Conservation (phyloP, 2,329 filamentous ascomycete genomes). For the Cryphonectria carpinicola region DNA sequence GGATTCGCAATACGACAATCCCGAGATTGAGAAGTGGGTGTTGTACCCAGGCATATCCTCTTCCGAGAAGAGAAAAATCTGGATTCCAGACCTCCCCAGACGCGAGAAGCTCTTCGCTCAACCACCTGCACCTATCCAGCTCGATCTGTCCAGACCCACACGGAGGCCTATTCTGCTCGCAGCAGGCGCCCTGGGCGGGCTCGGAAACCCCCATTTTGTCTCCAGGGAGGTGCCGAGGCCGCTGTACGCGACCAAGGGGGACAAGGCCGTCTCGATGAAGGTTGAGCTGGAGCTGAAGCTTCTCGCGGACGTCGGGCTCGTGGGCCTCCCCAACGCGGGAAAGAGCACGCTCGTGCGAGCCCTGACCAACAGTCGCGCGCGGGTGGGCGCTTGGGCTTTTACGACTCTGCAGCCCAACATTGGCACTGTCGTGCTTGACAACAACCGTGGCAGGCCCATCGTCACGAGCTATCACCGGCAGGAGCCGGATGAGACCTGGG, state of each 20-base stretch:
- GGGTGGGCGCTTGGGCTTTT: conserved; percentile 94
- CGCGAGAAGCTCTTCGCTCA: conserved; percentile 65
- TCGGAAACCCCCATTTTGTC: conserved; percentile 93
- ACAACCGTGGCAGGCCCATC: conserved; percentile 75
- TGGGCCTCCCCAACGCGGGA: conserved; percentile 93
- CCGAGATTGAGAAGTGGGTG: conserved; percentile 75
- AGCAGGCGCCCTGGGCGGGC: conserved; percentile 83
- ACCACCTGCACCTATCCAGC: conserved; percentile 71
- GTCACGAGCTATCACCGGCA: conserved; percentile 44
- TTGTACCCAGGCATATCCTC: conserved; percentile 79
- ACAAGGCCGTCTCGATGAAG: conserved; percentile 75
- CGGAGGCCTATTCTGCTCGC: conserved; percentile 83
- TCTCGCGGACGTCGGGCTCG: conserved; percentile 90
- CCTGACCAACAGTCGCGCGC: conserved; percentile 83
- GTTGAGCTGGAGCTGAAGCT: conserved; percentile 92
- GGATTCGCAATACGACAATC: conserved; percentile 47
- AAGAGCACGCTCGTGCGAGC: conserved; percentile 91
- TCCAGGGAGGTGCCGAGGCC: conserved; percentile 75
- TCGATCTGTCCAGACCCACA: conserved; percentile 78
- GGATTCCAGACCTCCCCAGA: conserved; percentile 55
- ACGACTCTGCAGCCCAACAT: conserved; percentile 95
- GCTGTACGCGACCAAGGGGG: conserved; percentile 86
- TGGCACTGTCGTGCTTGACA: conserved; percentile 90
- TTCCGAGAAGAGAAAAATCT: conserved; percentile 64
- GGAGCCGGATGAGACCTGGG: conserved; percentile 41